A percentile compares a stretch with the other conserved stretches of the same genome.
Evolutionary conservation across 768 basidiomycete species (phyloP).

Genomic region (Pulveroboletus frians): DNA sequence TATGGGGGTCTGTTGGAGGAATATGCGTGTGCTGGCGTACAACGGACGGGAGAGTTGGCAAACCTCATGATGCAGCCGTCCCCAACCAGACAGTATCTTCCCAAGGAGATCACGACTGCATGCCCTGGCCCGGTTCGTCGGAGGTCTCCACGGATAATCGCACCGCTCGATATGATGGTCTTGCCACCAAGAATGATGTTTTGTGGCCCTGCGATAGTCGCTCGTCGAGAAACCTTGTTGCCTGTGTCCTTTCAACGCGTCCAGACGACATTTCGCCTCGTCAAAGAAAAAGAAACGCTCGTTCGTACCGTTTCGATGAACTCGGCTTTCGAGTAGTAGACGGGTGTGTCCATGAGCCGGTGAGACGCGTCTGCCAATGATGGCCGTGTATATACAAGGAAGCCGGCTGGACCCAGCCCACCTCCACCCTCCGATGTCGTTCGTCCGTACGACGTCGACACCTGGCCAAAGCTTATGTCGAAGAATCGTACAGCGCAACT

Average conservation of each 20-base stretch:
- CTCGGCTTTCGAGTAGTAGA: conserved; percentile 77
- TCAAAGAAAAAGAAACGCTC: neutral
- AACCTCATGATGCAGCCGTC: conserved; percentile 88
- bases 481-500: conserved; percentile 8
- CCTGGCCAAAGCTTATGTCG: conserved; percentile 15
- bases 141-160: conserved; percentile 92
- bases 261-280: neutral
- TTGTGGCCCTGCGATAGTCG: conserved; percentile 87
- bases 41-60: conserved; percentile 11
- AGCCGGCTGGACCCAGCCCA: neutral
- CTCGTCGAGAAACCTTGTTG: conserved; percentile 91
- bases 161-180: conserved; percentile 86
- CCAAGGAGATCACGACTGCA: conserved; percentile 89
- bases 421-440: conserved; percentile 3
- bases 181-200: conserved; percentile 98
- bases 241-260: conserved; percentile 69
- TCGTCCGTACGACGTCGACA: conserved; percentile 1
- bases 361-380: conserved; percentile 13
- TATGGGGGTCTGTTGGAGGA: conserved; percentile 61
- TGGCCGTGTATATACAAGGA: conserved; percentile 1
- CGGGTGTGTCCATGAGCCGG: conserved; percentile 57
- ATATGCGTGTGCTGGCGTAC: neutral
- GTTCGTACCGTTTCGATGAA: conserved; percentile 82
- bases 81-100: conserved; percentile 87
- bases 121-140: conserved; percentile 85